Conservation (phyloP, 164 flowering plant species). For the Annona cherimola region DNA sequence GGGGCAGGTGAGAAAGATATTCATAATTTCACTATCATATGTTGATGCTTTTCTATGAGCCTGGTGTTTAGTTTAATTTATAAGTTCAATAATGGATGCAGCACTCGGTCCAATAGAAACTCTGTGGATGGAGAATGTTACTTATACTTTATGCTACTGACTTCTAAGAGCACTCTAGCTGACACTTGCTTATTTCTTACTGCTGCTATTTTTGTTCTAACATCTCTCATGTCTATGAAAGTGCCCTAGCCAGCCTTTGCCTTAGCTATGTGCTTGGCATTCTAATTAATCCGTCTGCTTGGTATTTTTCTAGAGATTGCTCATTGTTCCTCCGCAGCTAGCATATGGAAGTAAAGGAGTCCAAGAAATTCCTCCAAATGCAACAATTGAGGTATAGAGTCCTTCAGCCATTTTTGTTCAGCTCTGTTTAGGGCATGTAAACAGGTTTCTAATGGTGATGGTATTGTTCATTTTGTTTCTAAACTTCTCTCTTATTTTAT, state of each 20-base stretch:
- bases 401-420: background rate
- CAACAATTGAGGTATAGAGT: constrained; percentile 76
- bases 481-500: background rate
- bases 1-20: constrained; percentile 64
- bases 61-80: background rate
- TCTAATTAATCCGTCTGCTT: background rate
- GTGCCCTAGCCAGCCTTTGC: background rate
- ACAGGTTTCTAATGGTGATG: background rate
- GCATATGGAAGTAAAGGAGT: constrained; percentile 97
- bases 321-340: constrained; percentile 89
- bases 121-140: no score
- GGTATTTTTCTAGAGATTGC: constrained; percentile 46
- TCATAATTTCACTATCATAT: background rate
- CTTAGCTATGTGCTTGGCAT: background rate
- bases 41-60: background rate
- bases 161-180: background rate
- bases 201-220: background rate
- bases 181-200: background rate
- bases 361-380: constrained; percentile 98
- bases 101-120: background rate
- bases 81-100: background rate
- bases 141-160: background rate
- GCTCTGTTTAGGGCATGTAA: background rate
- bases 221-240: background rate
- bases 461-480: background rate